A percentile compares a stretch with the other conserved stretches of the same genome.
Conservation (phyloP, 2,329 filamentous ascomycete species). For the Epichloe uncinata region DNA sequence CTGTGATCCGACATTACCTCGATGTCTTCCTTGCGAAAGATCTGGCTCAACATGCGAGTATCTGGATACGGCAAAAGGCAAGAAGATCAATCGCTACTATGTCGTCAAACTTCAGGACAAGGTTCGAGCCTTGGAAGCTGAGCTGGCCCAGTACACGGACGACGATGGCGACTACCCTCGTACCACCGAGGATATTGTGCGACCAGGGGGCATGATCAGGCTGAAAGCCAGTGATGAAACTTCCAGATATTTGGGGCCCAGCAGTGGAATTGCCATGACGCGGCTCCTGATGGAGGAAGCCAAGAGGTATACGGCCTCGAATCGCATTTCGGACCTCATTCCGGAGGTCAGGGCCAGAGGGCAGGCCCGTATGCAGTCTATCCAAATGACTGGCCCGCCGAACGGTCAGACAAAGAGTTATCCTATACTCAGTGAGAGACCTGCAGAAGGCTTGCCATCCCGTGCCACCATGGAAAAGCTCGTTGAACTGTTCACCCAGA, state of each 20-base stretch:
- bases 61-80: constrained; percentile 77
- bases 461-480: constrained; percentile 63
- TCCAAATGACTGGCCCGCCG: constrained; percentile 34
- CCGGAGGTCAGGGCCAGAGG: constrained; percentile 55
- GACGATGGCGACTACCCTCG: constrained; percentile 58
- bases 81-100: constrained; percentile 79
- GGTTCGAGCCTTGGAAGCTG: constrained; percentile 67
- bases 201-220: constrained; percentile 72
- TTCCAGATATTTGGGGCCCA: constrained; percentile 79
- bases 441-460: constrained; percentile 63
- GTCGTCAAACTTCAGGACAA: constrained; percentile 84
- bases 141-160: constrained; percentile 66
- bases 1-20: constrained; percentile 85
- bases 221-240: constrained; percentile 76
- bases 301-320: constrained; percentile 82
- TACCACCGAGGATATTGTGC: constrained; percentile 72
- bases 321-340: constrained; percentile 84
- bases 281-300: constrained; percentile 92
- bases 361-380: constrained; percentile 43
- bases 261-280: constrained; percentile 91
- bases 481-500: constrained; percentile 73
- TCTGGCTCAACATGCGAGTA: constrained; percentile 90
- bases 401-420: constrained; percentile 70
- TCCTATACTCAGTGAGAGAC: constrained; percentile 74
- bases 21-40: constrained; percentile 84